These are phyloP conservation scores for Macrolepiota dolichaula DNA, from an alignment of 768 basidiomycete genomes.

Conservation along the genomic window DNA sequence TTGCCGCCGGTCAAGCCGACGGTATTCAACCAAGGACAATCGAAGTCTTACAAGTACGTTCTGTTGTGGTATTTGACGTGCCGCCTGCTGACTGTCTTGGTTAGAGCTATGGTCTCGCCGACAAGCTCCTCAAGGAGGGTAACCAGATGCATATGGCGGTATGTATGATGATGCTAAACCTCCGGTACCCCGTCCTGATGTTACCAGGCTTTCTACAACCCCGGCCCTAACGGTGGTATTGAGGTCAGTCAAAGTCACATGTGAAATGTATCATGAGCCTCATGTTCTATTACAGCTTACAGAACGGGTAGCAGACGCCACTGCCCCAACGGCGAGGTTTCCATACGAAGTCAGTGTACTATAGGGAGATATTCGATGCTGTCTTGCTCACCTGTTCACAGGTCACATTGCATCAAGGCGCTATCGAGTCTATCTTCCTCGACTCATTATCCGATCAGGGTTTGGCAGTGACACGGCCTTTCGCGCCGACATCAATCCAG, in stretches of 20 bases:
- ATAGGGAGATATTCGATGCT: neutral
- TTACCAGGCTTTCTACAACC: slow-evolving; percentile 74
- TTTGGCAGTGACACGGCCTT: slow-evolving; percentile 47
- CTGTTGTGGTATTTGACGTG: neutral
- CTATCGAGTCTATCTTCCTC: slow-evolving; percentile 56
- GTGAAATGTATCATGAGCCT: neutral
- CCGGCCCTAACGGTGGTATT: slow-evolving; percentile 55
- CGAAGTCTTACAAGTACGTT: slow-evolving; percentile 49
- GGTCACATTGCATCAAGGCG: slow-evolving; percentile 62
- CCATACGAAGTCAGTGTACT: slow-evolving; percentile 56
- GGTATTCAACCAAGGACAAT: slow-evolving; percentile 55
- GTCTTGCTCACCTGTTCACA: slow-evolving; percentile 17
- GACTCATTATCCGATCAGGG: slow-evolving; percentile 49
- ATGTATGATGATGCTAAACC: slow-evolving; percentile 20
- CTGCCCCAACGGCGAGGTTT: slow-evolving; percentile 59
- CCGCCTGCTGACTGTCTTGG: neutral
- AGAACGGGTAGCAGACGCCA: slow-evolving; percentile 59
- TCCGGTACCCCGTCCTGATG: neutral
- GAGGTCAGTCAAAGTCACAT: slow-evolving; percentile 30
- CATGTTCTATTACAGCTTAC: slow-evolving; percentile 41
- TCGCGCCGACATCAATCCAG: slow-evolving; percentile 45
- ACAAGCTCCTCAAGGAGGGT: slow-evolving; percentile 58
- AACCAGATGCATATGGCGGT: slow-evolving; percentile 72
- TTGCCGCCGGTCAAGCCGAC: slow-evolving; percentile 56
- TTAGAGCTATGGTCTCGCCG: slow-evolving; percentile 76